A percentile compares a stretch with the other conserved stretches of the same genome.
Evolutionary conservation across 371 early-diverging fungal genomes (phyloP).

Genomic region (Actinomortierella wolfii): DNA sequence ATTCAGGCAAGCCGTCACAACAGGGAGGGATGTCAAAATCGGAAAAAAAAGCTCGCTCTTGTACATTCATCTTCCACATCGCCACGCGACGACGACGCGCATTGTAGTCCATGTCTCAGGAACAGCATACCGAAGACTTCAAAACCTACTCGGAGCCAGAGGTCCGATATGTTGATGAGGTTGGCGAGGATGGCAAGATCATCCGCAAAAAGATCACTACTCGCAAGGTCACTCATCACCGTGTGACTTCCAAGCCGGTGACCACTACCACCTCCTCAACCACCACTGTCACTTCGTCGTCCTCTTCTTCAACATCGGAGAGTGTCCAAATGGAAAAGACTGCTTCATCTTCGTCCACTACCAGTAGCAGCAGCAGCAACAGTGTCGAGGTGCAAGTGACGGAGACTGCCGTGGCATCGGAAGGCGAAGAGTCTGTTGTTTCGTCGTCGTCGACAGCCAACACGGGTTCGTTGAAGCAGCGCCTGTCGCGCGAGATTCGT

Average conservation of each 20-base stretch:
- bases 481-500: constrained; percentile 5
- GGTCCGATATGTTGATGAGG: constrained; percentile 25
- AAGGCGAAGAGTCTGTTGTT: neutral
- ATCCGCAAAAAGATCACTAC: constrained; percentile 31
- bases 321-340: neutral
- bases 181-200: constrained; percentile 24
- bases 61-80: too few species aligned
- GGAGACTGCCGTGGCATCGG: neutral
- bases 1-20: too few species aligned
- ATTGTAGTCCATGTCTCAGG: too few species aligned
- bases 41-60: too few species aligned
- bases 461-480: constrained; percentile 14
- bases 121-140: too few species aligned
- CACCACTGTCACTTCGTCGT: neutral
- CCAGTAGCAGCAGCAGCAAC: constrained; percentile 1
- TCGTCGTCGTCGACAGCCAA: constrained; percentile 5
- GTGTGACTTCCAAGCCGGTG: constrained; percentile 5
- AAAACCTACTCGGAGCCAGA: constrained; percentile 14
- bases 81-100: too few species aligned
- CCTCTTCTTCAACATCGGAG: neutral
- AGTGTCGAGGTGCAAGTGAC: neutral
- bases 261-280: constrained; percentile 17
- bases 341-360: neutral
- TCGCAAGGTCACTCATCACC: constrained; percentile 20
- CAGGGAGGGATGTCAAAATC: too few species aligned